Conservation (phyloP, 1,139 yeast genomes). For the Eremothecium sinecaudum region DNA sequence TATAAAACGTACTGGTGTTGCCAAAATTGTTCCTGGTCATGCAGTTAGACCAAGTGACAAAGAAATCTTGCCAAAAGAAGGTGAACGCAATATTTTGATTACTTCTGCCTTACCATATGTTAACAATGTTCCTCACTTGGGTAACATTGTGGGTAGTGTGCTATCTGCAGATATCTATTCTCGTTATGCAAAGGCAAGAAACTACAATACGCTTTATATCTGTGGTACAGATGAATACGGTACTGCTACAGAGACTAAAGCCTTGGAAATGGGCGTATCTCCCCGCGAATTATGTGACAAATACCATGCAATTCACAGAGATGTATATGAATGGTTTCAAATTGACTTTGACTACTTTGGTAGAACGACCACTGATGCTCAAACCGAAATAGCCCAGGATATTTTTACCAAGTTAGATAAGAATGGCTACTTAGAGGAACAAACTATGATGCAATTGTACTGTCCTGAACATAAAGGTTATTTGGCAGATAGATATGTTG, state of each 20-base stretch:
- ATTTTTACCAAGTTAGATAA: constrained; percentile 67
- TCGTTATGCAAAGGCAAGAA: constrained; percentile 81
- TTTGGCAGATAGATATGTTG: constrained; percentile 93
- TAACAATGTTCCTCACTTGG: constrained; percentile 95
- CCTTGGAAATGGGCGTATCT: constrained; percentile 82
- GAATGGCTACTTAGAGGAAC: constrained; percentile 75
- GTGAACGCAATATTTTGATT: constrained; percentile 71
- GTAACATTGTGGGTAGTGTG: constrained; percentile 92
- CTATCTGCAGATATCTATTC: constrained; percentile 90
- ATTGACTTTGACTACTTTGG: constrained; percentile 93
- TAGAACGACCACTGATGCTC: constrained; percentile 84
- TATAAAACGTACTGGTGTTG: constrained; percentile 50
- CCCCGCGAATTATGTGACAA: constrained; percentile 87
- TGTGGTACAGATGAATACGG: constrained; percentile 99
- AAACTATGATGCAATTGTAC: constrained; percentile 78
- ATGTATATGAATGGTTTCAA: constrained; percentile 93
- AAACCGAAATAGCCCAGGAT: constrained; percentile 93
- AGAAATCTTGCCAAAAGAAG: constrained; percentile 50
- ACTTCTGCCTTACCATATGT: constrained; percentile 97
- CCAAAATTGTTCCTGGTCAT: constrained; percentile 38
- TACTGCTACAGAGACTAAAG: constrained; percentile 98
- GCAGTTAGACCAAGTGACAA: constrained; percentile 31
- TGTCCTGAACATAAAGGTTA: constrained; percentile 86
- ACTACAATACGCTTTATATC: constrained; percentile 72
- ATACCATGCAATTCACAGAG: constrained; percentile 75